Evolutionary conservation across 257 asterid species (phyloP).

Genomic region (Forsythia viridissima): DNA sequence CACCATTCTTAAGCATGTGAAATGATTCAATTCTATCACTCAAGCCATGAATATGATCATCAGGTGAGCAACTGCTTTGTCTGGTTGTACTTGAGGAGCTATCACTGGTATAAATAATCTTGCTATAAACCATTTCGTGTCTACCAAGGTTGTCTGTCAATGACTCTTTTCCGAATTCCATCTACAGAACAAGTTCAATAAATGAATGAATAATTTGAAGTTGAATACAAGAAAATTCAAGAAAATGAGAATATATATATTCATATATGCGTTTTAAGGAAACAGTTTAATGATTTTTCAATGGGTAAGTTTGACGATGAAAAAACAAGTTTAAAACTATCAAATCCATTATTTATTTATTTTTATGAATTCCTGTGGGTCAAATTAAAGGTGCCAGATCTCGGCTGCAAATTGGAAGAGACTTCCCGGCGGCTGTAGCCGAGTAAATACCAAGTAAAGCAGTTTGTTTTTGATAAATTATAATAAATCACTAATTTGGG

Average conservation of each 20-base stretch:
- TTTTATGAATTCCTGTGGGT: background rate
- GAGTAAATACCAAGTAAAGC: background rate
- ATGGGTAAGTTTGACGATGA: background rate
- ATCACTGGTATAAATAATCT: background rate
- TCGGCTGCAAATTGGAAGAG: background rate
- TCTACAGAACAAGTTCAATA: background rate
- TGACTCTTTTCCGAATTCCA: background rate
- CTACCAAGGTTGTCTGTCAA: background rate
- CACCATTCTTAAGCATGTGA: conserved; percentile 14
- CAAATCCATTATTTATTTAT: too few relatives aligned
- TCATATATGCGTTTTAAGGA: background rate
- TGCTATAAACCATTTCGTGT: background rate
- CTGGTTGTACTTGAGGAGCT: too few relatives aligned
- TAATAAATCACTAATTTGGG: too few relatives aligned
- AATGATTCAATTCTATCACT: conserved; percentile 12
- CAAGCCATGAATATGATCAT: conserved; percentile 7
- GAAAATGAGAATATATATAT: background rate
- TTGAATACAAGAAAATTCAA: background rate
- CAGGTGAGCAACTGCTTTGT: background rate
- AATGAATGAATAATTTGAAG: background rate
- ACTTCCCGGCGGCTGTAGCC: background rate
- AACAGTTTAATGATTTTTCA: background rate
- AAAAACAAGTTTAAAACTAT: background rate
- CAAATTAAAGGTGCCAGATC: too few relatives aligned
- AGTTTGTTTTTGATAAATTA: too few relatives aligned